phyloP scores from a whole-genome alignment of 257 asterid genomes.

The Petunia axillaris region DNA sequence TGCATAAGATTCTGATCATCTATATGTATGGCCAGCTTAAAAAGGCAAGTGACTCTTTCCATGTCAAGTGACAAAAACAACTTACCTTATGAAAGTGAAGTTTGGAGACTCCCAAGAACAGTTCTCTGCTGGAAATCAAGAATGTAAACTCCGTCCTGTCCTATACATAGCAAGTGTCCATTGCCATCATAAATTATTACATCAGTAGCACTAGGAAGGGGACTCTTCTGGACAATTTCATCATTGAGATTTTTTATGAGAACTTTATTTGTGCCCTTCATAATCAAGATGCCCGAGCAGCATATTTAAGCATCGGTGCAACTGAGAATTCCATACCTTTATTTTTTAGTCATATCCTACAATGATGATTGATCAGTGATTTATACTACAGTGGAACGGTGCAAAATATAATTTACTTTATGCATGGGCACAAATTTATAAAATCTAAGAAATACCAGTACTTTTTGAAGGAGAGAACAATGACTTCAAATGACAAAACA shows the following conservation, averaged over 20 bases:
- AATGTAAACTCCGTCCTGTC: constrained; percentile 85
- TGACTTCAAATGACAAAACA: background rate
- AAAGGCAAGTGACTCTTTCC: constrained; percentile 85
- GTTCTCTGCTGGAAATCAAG: constrained; percentile 87
- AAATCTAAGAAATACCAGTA: no score
- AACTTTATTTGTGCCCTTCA: constrained; percentile 72
- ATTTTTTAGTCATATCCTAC: constrained; percentile 97
- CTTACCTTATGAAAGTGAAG: constrained; percentile 69
- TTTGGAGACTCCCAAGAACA: constrained; percentile 77
- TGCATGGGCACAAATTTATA: background rate
- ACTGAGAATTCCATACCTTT: constrained; percentile 91
- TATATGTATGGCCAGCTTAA: constrained; percentile 86
- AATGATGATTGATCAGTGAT: constrained; percentile 22
- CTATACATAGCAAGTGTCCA: constrained; percentile 82
- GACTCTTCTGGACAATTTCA: constrained; percentile 67
- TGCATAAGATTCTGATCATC: constrained; percentile 86
- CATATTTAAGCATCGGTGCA: constrained; percentile 87
- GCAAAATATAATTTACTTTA: background rate
- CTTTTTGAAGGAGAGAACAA: no score
- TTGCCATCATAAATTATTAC: constrained; percentile 92
- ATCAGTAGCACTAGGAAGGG: constrained; percentile 75
- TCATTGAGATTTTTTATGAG: constrained; percentile 73
- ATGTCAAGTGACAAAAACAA: constrained; percentile 89
- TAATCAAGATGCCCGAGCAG: constrained; percentile 97
- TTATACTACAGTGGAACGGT: background rate